phyloP scores from a whole-genome alignment of 225 moss, liverwort and hornwort genomes.

The Bryoerythrophyllum caledonicum region DNA sequence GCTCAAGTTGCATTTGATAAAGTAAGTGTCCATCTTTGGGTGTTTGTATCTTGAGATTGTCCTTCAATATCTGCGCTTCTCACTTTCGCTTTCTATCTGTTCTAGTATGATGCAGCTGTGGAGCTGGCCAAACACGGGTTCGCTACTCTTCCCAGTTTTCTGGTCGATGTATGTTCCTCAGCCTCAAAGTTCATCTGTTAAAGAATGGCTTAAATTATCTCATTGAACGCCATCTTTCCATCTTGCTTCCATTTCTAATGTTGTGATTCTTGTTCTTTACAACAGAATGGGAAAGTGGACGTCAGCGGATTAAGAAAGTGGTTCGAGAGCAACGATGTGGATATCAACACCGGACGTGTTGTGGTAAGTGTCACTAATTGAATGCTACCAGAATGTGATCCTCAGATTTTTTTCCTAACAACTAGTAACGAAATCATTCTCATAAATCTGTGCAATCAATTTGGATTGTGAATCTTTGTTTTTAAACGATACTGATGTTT shows the following conservation, averaged over 20 bases:
- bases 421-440: neutral
- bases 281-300: constrained; percentile 42
- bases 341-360: constrained; percentile 62
- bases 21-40: constrained; percentile 38
- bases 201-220: too few relatives aligned
- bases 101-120: constrained; percentile 79
- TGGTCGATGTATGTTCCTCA: constrained; percentile 61
- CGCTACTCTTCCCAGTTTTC: constrained; percentile 80
- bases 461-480: neutral
- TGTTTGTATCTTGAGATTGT: constrained; percentile 9
- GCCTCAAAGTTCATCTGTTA: constrained; percentile 6
- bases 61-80: neutral
- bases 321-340: constrained; percentile 63
- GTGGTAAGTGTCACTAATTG: constrained; percentile 56
- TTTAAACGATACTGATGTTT: constrained; percentile 8
- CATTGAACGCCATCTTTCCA: too few relatives aligned
- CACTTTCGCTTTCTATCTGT: constrained; percentile 23
- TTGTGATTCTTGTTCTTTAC: constrained; percentile 13
- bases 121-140: constrained; percentile 72
- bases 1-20: constrained; percentile 88
- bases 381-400: too few relatives aligned
- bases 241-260: neutral
- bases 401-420: neutral
- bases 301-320: constrained; percentile 55
- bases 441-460: neutral